phyloP scores from a whole-genome alignment of 129 eudicot genomes.

The Flaveria sonorensis region DNA sequence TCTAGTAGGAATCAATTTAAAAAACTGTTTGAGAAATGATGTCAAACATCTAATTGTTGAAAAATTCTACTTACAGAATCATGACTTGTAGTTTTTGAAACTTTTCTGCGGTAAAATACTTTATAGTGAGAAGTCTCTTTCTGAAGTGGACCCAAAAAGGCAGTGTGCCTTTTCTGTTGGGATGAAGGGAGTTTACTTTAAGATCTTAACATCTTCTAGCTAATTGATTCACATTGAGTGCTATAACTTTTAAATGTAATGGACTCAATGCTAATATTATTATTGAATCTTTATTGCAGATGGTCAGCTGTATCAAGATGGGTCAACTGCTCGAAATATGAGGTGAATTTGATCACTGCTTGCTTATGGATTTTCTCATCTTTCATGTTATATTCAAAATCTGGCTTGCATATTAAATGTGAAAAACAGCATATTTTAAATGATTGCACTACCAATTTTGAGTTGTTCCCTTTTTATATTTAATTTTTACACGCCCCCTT shows the following conservation, averaged over 20 bases:
- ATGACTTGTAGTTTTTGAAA: background rate
- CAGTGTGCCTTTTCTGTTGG: background rate
- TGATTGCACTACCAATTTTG: background rate
- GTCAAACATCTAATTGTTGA: background rate
- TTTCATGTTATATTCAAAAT: background rate
- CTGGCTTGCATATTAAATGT: background rate
- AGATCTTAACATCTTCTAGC: background rate
- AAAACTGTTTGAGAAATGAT: background rate
- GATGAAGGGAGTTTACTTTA: background rate
- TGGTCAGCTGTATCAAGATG: slow-evolving; percentile 82
- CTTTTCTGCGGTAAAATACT: background rate
- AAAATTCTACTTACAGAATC: background rate
- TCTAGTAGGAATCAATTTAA: too few relatives aligned
- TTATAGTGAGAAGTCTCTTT: background rate
- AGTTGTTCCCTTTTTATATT: background rate
- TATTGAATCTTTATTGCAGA: slow-evolving; percentile 42
- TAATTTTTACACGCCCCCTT: background rate
- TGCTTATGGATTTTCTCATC: slow-evolving; percentile 1
- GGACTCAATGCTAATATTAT: slow-evolving; percentile 14
- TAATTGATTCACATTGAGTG: background rate
- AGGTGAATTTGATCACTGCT: slow-evolving; percentile 49
- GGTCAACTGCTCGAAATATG: slow-evolving; percentile 84
- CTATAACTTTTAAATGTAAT: slow-evolving; percentile 1
- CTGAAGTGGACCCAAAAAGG: background rate
- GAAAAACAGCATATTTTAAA: background rate